Conservation (phyloP, 495 filamentous ascomycete species). For the Darksidea phi region DNA sequence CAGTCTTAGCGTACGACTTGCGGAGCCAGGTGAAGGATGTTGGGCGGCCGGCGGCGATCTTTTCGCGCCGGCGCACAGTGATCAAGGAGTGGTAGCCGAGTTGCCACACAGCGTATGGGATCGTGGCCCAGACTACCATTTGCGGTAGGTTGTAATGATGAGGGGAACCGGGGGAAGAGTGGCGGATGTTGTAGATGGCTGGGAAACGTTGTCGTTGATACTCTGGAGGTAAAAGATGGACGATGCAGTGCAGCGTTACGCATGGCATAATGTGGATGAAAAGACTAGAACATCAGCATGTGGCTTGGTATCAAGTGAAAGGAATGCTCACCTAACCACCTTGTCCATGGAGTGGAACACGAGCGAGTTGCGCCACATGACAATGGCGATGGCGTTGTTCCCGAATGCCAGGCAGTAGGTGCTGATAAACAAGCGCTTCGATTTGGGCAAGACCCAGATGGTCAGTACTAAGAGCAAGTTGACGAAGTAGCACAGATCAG, state of each 20-base stretch:
- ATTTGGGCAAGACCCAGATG: conserved; percentile 87
- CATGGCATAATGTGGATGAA: conserved; percentile 99
- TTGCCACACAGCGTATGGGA: conserved; percentile 93
- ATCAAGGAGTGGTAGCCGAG: conserved; percentile 88
- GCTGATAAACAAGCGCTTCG: conserved; percentile 88
- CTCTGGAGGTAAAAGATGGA: conserved; percentile 71
- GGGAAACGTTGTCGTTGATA: conserved; percentile 73
- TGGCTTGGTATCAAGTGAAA: background rate
- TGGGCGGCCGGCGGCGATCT: conserved; percentile 92
- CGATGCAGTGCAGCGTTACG: conserved; percentile 84
- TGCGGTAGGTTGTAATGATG: conserved; percentile 75
- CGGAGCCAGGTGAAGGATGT: conserved; percentile 98
- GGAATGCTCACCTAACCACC: conserved; percentile 64
- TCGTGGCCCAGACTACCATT: conserved; percentile 91
- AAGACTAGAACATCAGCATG: conserved; percentile 51
- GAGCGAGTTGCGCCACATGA: conserved; percentile 98
- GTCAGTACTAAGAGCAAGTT: conserved; percentile 80
- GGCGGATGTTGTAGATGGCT: conserved; percentile 79
- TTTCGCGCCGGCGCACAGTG: conserved; percentile 83
- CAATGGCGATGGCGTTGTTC: conserved; percentile 96
- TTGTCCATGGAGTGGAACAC: conserved; percentile 99
- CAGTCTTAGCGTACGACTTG: conserved; percentile 78
- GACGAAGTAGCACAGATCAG: conserved; percentile 97
- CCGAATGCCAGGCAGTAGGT: conserved; percentile 90
- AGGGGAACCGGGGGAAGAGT: conserved; percentile 63